Conservation (phyloP, 768 basidiomycete genomes). For the Strobilomyces dryophilus region DNA sequence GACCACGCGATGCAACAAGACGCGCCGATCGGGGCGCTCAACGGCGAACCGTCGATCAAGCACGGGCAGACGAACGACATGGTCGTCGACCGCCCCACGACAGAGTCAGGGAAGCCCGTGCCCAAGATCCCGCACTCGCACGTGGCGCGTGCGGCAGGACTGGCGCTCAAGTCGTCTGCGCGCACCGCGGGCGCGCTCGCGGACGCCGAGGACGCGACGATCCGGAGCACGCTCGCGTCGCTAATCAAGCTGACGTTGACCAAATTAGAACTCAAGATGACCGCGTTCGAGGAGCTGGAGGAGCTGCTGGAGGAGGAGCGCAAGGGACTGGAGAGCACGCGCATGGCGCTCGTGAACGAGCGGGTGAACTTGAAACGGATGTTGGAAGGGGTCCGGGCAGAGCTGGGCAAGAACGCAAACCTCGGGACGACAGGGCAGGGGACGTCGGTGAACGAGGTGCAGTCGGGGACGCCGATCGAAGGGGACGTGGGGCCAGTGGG, state of each 20-base stretch:
- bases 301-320: constrained; percentile 89
- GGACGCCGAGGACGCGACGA: constrained; percentile 74
- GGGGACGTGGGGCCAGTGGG: constrained; percentile 51
- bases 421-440: constrained; percentile 63
- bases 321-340: constrained; percentile 74
- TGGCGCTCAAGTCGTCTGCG: constrained; percentile 87
- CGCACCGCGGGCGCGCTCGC: constrained; percentile 81
- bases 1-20: constrained; percentile 37
- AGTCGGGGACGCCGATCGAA: constrained; percentile 40
- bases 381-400: constrained; percentile 62
- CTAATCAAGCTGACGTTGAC: constrained; percentile 81
- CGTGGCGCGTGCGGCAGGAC: constrained; percentile 74
- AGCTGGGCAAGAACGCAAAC: constrained; percentile 53
- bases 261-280: constrained; percentile 93
- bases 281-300: constrained; percentile 92
- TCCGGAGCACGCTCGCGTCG: constrained; percentile 72
- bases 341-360: constrained; percentile 77
- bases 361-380: constrained; percentile 66
- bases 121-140: constrained; percentile 63
- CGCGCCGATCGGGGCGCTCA: constrained; percentile 1
- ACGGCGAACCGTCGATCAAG: constrained; percentile 15
- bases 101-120: constrained; percentile 23
- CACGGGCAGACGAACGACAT: constrained; percentile 35
- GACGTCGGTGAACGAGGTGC: constrained; percentile 51
- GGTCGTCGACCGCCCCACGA: constrained; percentile 41